Percentiles rank a stretch among this genome's conserved stretches.
These are phyloP conservation scores for Moricandia arvensis DNA, from an alignment of 345 rosid genomes.

Conservation along the genomic window DNA sequence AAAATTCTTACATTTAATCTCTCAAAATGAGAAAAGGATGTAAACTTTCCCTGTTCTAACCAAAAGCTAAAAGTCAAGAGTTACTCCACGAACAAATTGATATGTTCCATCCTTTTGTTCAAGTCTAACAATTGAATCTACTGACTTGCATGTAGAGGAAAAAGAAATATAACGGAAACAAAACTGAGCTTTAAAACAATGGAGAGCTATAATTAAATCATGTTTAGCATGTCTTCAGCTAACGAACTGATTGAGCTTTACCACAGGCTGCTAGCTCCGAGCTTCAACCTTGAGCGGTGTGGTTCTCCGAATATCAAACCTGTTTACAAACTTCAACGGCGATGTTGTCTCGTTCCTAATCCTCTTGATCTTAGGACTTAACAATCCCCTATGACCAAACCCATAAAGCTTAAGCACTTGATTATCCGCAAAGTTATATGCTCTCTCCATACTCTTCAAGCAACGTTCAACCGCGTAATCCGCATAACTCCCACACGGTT, in stretches of 20 bases:
- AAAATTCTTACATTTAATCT: neutral
- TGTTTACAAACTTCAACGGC: conserved; percentile 68
- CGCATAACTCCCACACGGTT: conserved; percentile 95
- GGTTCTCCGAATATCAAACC: conserved; percentile 72
- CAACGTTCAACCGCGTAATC: conserved; percentile 91
- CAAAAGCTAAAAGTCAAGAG: neutral
- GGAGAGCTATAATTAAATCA: neutral
- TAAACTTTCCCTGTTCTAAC: neutral
- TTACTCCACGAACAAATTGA: conserved; percentile 7
- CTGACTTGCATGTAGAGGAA: neutral
- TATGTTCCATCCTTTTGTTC: neutral
- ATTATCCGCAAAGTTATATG: conserved; percentile 89
- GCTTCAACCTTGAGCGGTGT: conserved; percentile 34
- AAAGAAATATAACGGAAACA: neutral
- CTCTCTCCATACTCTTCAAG: conserved; percentile 91
- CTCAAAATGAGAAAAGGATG: neutral
- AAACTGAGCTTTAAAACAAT: neutral
- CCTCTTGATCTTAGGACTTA: conserved; percentile 92
- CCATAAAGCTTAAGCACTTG: conserved; percentile 90
- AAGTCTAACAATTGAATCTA: conserved; percentile 4
- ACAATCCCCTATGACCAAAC: conserved; percentile 82
- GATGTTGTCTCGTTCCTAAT: conserved; percentile 71
- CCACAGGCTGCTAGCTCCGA: conserved; percentile 36
- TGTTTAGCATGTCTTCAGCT: neutral
- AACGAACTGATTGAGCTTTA: neutral